phyloP scores from a whole-genome alignment of 768 basidiomycete species.

The Suillus luteus region DNA sequence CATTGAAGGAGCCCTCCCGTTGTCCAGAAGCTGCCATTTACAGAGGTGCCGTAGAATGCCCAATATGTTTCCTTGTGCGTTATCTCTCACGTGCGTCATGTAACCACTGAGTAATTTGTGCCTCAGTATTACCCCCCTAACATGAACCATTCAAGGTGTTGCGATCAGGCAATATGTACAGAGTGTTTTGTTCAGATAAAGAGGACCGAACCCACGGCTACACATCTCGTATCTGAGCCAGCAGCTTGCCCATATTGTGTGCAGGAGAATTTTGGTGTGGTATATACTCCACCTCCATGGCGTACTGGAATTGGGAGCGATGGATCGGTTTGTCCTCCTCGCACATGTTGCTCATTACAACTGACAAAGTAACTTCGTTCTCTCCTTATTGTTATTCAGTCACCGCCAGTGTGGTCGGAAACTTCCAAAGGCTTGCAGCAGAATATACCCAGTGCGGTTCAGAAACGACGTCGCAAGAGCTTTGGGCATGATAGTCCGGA shows the following conservation, averaged over 20 bases:
- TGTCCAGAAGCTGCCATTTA: constrained; percentile 80
- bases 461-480: constrained; percentile 85
- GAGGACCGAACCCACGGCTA: constrained; percentile 90
- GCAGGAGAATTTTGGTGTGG: constrained; percentile 94
- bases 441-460: constrained; percentile 44
- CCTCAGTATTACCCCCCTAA: constrained; percentile 93
- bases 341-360: background rate
- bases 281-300: constrained; percentile 84
- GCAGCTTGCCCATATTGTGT: constrained; percentile 98
- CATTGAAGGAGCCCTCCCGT: constrained; percentile 65
- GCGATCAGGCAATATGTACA: constrained; percentile 97
- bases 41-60: constrained; percentile 87
- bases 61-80: constrained; percentile 95
- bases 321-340: constrained; percentile 53
- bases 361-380: background rate
- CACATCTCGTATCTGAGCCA: constrained; percentile 94
- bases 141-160: constrained; percentile 96
- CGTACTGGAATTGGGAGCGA: constrained; percentile 78
- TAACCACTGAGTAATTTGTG: constrained; percentile 30
- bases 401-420: constrained; percentile 54
- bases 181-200: constrained; percentile 99
- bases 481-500: constrained; percentile 84
- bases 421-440: constrained; percentile 49
- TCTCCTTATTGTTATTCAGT: constrained; percentile 19
- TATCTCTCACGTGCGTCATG: constrained; percentile 21